Base-by-base conservation (phyloP, 495 filamentous ascomycete species). In the Tirmania nivea region DNA sequence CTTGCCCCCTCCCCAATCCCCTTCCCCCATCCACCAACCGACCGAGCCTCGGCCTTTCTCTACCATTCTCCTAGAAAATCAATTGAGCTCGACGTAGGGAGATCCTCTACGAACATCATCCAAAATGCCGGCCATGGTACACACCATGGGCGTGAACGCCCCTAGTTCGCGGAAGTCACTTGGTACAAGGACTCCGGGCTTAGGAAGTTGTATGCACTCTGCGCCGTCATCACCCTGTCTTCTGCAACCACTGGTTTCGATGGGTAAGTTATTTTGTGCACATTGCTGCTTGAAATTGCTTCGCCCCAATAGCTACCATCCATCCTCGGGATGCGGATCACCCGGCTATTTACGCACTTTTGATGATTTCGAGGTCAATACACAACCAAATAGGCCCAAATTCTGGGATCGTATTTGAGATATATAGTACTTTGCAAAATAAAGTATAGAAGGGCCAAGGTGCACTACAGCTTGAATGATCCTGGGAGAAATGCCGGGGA, bases 191-290 rank as follows among this genome's bases (percentile, higher is more conserved):
- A 79, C 48, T 74, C 77, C 5, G 74, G 76, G 57, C 68, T 81
- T 25, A 65, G 77, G 50, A 76, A 72, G 61, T 70, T 81, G 31
- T 81, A 81, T 56, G 71, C 68, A 35, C 70, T 70, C 62, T 68
- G 69, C 49, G 60, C 68, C 50, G 66, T 80, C 34, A 67, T 81
- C 50, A 78, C 75, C 64, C 63, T 81, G 56, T 76, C 75, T 5
- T 80, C 78, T 48, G 76, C 75, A 36, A 81, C 76, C 17, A 76
- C 74, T 34, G 79, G 79, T 52, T 83, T 81, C 64, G 79, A 83
- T 65, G 77, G 72, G 62, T 72, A 63, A 45, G 63, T 59, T 51
- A 50, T 25, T 3, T 36, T 31, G 36, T 51, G 16, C 39, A 14
- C 11, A 34, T 42, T 57, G 35, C 50, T 59, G 12, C 25, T 31